A percentile compares a stretch with the other conserved stretches of the same genome.
Conservation (phyloP, 176 grass and related monocot genomes). For the Raddia distichophylla region DNA sequence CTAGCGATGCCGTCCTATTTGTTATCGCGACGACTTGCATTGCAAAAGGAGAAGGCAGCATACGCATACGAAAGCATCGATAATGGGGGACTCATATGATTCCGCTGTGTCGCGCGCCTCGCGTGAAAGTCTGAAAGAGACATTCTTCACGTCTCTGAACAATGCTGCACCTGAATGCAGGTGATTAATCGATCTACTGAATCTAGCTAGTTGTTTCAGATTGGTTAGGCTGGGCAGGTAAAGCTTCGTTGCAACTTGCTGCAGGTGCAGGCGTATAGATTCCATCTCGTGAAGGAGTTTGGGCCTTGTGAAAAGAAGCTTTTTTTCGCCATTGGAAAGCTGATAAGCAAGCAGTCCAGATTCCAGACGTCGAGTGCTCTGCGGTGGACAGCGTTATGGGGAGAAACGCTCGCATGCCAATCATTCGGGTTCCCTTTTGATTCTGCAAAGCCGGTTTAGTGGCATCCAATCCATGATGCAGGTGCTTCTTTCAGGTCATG, state of each 20-base stretch:
- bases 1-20: neutral
- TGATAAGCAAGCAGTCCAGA: neutral
- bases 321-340: neutral
- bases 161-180: neutral
- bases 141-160: neutral
- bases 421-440: neutral
- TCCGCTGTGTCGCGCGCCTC: too few relatives aligned
- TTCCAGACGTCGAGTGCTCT: neutral
- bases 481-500: neutral
- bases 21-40: neutral
- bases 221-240: neutral
- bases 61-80: too few relatives aligned
- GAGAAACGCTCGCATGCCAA: constrained; percentile 42
- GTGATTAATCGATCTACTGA: neutral
- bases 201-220: neutral
- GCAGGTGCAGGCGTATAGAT: constrained; percentile 9
- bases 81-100: neutral
- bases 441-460: constrained; percentile 11
- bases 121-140: constrained; percentile 20
- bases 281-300: constrained; percentile 10
- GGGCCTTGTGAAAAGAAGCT: neutral
- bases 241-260: neutral
- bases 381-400: neutral
- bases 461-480: constrained; percentile 2
- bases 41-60: neutral